Evolutionary conservation across 2,329 filamentous ascomycete genomes (phyloP).

Genomic region (Xylariaceae sp.): DNA sequence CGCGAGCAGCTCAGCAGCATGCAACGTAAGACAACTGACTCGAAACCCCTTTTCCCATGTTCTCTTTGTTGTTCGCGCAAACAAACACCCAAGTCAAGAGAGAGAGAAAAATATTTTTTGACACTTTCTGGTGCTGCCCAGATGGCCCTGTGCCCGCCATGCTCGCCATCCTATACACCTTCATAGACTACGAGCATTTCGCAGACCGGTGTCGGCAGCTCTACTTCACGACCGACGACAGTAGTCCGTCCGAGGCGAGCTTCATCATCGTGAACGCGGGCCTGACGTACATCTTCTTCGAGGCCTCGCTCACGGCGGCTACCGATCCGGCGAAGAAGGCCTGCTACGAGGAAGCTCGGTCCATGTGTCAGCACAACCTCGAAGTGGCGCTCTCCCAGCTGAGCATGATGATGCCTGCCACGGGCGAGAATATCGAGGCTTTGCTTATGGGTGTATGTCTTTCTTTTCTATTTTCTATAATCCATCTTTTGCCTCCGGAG

Average conservation of each 20-base stretch:
- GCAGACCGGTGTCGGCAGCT: slow-evolving; percentile 42
- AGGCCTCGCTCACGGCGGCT: slow-evolving; percentile 22
- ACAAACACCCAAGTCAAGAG: too few relatives aligned
- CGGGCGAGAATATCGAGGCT: slow-evolving; percentile 43
- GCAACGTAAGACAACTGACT: slow-evolving; percentile 39
- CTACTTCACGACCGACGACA: slow-evolving; percentile 49
- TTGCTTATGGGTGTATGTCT: slow-evolving; percentile 40
- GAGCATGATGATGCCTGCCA: slow-evolving; percentile 43
- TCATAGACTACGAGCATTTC: slow-evolving; percentile 46
- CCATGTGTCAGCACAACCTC: slow-evolving; percentile 29
- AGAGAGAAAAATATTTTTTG: too few relatives aligned
- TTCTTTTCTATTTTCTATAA: too few relatives aligned
- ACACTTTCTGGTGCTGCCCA: slow-evolving; percentile 17
- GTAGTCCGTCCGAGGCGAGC: slow-evolving; percentile 41
- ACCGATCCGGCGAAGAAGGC: slow-evolving; percentile 22
- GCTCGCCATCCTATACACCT: slow-evolving; percentile 45
- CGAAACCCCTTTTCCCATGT: too few relatives aligned
- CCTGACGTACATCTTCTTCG: slow-evolving; percentile 31
- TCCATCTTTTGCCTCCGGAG: too few relatives aligned
- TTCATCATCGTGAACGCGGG: slow-evolving; percentile 38
- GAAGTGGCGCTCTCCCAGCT: slow-evolving; percentile 32
- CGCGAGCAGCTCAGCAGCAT: slow-evolving; percentile 43
- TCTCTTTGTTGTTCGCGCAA: too few relatives aligned
- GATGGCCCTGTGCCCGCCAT: slow-evolving; percentile 41
- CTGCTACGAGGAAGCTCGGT: slow-evolving; percentile 22